Conservation (phyloP, 2,329 filamentous ascomycete genomes). For the Neofusicoccum sp. region DNA sequence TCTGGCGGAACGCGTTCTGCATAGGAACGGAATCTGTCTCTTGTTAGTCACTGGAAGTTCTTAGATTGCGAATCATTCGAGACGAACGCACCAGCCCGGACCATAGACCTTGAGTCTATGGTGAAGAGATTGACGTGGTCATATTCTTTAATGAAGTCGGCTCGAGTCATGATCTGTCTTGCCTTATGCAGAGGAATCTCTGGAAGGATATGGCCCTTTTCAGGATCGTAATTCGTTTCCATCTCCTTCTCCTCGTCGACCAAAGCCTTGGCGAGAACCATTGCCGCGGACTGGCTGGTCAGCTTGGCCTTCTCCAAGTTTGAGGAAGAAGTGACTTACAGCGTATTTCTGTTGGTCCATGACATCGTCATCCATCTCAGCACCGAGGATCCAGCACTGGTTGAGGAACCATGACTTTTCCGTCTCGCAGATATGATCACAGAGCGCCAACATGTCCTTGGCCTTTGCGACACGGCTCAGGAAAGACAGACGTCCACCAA, state of each 20-base stretch:
- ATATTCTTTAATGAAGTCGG: conserved; percentile 90
- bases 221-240: conserved; percentile 63
- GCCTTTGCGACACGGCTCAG: conserved; percentile 89
- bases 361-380: conserved; percentile 90
- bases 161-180: conserved; percentile 85
- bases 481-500: conserved; percentile 87
- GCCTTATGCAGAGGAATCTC: conserved; percentile 57
- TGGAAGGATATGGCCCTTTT: conserved; percentile 74
- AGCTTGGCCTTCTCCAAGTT: background rate
- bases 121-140: conserved; percentile 95
- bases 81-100: conserved; percentile 62
- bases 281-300: conserved; percentile 71
- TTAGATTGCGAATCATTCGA: background rate
- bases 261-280: conserved; percentile 88
- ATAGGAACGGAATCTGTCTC: conserved; percentile 81
- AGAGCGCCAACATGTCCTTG: conserved; percentile 75
- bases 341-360: conserved; percentile 98
- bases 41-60: background rate
- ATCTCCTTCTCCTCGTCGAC: conserved; percentile 78
- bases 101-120: conserved; percentile 83
- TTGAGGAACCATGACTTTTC: conserved; percentile 82
- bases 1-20: conserved; percentile 87
- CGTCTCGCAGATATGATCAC: conserved; percentile 68
- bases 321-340: conserved; percentile 54
- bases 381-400: conserved; percentile 73